Evolutionary conservation across 331 rosid species (phyloP), one percentile per base, ranked within the genome.

Genomic region (Quercus lobata): DNA sequence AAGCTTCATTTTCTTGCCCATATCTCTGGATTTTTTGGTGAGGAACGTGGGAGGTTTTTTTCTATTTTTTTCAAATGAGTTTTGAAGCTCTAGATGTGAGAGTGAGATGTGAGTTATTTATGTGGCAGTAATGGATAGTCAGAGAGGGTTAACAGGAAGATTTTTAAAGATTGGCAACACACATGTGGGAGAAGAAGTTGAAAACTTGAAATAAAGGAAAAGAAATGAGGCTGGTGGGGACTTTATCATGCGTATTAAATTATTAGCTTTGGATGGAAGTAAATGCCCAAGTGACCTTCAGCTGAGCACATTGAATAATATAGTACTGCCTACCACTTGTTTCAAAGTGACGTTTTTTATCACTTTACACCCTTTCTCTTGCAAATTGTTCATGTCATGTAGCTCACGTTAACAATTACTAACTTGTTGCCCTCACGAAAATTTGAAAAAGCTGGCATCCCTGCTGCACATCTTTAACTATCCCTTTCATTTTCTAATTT

Each of bases 1-100:
- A 6, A 91, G 90, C 90, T 92, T 96, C 97, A 90, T 83, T 81
- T 86, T 88, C 84, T 90, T 90, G 41, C 81, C 83, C 90, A 87
- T 84, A 69, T 75, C 25, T 75, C 57, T 73, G 53, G n/a, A 14
- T 8, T 30, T 73, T 27, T 78, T n/a, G 60, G 4, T 56, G 70
- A 44, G 63, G 57, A 52, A 24, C 5, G 24, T 37, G 71, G 69
- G 57, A 10, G 18, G 5, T 12, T 49, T 8, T 41, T 8, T 41
- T 9, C 46, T 41, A 2, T 8, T 41, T 41, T 41, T 49, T 72
- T 80, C 74, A 81, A 71, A 81, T 65, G 79, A 25, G 37, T 62
- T 62, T 16, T 71, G 46, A 41, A 49, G 54, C 61, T 74, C 56
- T 74, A 77, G 79, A 63, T 62, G 72, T 74, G 52, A 79, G 54